These are phyloP conservation scores for Plantago coronopus DNA, from an alignment of 305 asterid species.

Conservation along the genomic window DNA sequence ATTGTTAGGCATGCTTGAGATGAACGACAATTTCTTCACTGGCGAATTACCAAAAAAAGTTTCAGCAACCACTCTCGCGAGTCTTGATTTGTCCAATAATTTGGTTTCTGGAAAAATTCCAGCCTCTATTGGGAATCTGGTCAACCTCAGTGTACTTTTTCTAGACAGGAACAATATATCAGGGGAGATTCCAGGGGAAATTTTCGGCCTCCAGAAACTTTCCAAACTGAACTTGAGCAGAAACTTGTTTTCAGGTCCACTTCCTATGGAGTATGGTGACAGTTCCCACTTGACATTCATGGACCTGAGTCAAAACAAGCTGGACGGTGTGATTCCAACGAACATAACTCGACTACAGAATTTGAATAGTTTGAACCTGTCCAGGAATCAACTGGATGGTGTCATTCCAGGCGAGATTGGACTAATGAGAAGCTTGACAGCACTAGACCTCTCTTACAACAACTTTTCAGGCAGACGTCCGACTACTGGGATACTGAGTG, in stretches of 20 bases:
- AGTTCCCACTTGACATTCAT: constrained; percentile 43
- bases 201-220: constrained; percentile 48
- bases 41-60: constrained; percentile 66
- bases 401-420: constrained; percentile 65
- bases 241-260: constrained; percentile 58
- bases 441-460: constrained; percentile 69
- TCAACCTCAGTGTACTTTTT: constrained; percentile 41
- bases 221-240: constrained; percentile 46
- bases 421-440: constrained; percentile 53
- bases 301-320: constrained; percentile 60
- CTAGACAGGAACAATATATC: constrained; percentile 56
- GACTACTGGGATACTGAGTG: constrained; percentile 40
- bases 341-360: constrained; percentile 40
- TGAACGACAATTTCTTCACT: constrained; percentile 51
- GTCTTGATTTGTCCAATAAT: constrained; percentile 56
- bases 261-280: constrained; percentile 38
- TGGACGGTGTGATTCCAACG: constrained; percentile 46
- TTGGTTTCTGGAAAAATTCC: constrained; percentile 58
- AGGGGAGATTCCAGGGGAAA: constrained; percentile 58
- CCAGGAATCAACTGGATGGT: constrained; percentile 57
- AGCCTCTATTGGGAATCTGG: constrained; percentile 43
- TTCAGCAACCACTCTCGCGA: constrained; percentile 31
- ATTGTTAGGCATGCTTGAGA: constrained; percentile 52
- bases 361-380: constrained; percentile 63
- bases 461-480: constrained; percentile 66